These are phyloP conservation scores for Arabidopsis arenosa DNA, from an alignment of 345 rosid species.

Conservation along the genomic window DNA sequence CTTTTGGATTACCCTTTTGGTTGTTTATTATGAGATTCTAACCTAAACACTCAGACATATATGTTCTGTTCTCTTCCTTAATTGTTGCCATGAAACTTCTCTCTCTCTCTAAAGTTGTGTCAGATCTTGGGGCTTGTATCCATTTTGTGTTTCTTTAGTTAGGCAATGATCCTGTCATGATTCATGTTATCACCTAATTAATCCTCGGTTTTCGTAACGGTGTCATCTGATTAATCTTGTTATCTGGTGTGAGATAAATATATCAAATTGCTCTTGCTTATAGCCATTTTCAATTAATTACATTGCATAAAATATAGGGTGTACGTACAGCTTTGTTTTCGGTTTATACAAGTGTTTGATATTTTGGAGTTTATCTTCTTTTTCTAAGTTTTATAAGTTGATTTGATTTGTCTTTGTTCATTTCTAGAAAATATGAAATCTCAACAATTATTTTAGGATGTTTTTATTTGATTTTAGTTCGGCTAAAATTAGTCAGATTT, in stretches of 20 bases:
- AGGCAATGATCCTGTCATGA: constrained; percentile 49
- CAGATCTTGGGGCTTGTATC: constrained; percentile 42
- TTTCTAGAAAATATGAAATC: neutral
- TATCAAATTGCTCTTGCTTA: neutral
- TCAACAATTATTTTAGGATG: too few relatives aligned
- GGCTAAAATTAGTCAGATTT: neutral
- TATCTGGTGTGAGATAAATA: neutral
- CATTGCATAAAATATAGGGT: constrained; percentile 13
- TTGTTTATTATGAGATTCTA: constrained; percentile 43
- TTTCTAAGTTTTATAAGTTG: neutral
- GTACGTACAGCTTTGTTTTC: constrained; percentile 1
- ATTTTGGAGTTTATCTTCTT: neutral
- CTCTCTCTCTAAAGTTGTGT: constrained; percentile 44
- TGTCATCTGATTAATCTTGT: constrained; percentile 16
- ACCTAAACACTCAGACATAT: constrained; percentile 48
- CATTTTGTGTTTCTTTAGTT: constrained; percentile 43
- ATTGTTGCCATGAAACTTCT: constrained; percentile 32
- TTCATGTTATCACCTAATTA: constrained; percentile 43
- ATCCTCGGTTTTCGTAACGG: constrained; percentile 25
- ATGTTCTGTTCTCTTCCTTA: constrained; percentile 47
- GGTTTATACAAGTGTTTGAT: neutral
- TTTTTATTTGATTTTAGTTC: neutral
- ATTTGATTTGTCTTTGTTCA: neutral
- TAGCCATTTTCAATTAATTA: neutral
- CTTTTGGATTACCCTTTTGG: constrained; percentile 48